Evolutionary conservation across 306 rosid genomes (phyloP).

Genomic region (Fragaria nilgerrensis): DNA sequence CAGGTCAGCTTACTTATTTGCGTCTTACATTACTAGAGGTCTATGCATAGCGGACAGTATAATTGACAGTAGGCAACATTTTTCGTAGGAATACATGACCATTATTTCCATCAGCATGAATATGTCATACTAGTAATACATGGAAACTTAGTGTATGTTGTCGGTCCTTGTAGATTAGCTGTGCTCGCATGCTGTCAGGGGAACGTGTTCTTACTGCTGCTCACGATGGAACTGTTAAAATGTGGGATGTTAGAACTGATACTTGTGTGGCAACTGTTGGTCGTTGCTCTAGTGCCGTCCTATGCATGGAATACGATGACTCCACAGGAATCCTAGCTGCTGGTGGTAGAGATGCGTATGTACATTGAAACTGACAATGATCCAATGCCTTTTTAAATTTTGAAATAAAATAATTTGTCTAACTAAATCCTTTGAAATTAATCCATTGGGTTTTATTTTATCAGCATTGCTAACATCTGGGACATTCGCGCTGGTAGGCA

Average conservation of each 20-base stretch:
- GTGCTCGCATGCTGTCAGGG: constrained; percentile 94
- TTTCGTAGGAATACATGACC: not conserved
- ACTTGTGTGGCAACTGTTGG: constrained; percentile 99
- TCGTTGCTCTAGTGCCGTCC: constrained; percentile 92
- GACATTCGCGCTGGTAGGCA: constrained; percentile 89
- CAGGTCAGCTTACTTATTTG: constrained; percentile 49
- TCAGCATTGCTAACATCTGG: constrained; percentile 89
- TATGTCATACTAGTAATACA: not conserved
- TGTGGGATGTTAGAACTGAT: constrained; percentile 99
- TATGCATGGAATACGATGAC: constrained; percentile 97
- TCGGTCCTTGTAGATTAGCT: constrained; percentile 68
- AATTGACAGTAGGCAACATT: not conserved
- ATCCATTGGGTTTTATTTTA: constrained; percentile 28
- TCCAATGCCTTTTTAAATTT: constrained; percentile 18
- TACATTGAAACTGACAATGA: constrained; percentile 19
- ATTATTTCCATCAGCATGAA: not conserved
- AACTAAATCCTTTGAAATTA: constrained; percentile 24
- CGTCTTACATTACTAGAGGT: not conserved
- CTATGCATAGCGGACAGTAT: not conserved
- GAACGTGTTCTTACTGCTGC: constrained; percentile 96
- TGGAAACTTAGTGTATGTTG: constrained; percentile 30
- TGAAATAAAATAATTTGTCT: constrained; percentile 20
- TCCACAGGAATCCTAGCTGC: constrained; percentile 90
- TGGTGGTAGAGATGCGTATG: constrained; percentile 96
- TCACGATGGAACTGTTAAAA: constrained; percentile 96